phyloP scores from a whole-genome alignment of 805 yeast species.

The Saccharomycopsis vini region DNA sequence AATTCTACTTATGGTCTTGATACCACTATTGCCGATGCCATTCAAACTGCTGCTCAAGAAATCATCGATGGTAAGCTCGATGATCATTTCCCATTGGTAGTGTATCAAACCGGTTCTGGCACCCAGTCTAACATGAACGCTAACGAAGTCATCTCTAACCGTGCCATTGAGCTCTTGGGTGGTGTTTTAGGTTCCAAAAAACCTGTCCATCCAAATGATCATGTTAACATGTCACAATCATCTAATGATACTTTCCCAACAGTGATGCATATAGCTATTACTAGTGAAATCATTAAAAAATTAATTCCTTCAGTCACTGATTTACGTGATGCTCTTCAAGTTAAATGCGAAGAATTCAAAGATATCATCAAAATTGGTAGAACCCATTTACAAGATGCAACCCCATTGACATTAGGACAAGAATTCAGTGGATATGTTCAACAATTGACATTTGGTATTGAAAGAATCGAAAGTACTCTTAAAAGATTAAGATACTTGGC shows the following conservation, averaged over 20 bases:
- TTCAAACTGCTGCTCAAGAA: conserved; percentile 89
- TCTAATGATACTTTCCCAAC: conserved; percentile 99
- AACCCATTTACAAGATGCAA: conserved; percentile 97
- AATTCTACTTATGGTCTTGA: conserved; percentile 81
- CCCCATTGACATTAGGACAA: conserved; percentile 95
- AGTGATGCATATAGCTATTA: conserved; percentile 98
- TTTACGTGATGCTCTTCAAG: conserved; percentile 66
- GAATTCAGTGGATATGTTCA: conserved; percentile 95
- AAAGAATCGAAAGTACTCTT: conserved; percentile 67
- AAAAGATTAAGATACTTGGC: conserved; percentile 77
- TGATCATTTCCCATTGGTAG: conserved; percentile 95
- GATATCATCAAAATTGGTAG: conserved; percentile 96
- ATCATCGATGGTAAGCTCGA: conserved; percentile 83
- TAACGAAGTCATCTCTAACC: conserved; percentile 94
- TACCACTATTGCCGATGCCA: conserved; percentile 72
- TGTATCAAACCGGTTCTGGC: conserved; percentile 98
- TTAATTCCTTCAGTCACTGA: conserved; percentile 75
- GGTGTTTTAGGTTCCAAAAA: conserved; percentile 85
- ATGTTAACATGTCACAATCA: conserved; percentile 97
- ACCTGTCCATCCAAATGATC: conserved; percentile 97
- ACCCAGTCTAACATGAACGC: conserved; percentile 99
- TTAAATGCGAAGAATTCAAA: conserved; percentile 72
- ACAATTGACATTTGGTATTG: conserved; percentile 85
- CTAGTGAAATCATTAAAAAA: conserved; percentile 65
- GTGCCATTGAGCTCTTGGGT: conserved; percentile 93